These are phyloP conservation scores for Firmiana major DNA, from an alignment of 345 rosid genomes.

Conservation along the genomic window DNA sequence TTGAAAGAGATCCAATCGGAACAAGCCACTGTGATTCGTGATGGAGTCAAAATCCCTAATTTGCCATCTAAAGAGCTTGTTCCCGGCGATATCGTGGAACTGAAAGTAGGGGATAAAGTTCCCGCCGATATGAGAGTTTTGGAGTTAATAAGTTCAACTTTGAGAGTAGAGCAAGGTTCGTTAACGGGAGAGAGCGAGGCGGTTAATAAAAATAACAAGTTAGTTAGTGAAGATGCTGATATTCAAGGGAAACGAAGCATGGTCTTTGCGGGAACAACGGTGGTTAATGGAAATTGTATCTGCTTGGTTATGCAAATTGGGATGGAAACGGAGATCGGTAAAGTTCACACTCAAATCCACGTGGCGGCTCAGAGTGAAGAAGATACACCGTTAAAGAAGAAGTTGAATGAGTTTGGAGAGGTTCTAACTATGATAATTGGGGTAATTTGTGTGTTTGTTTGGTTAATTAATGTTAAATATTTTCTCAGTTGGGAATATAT, in stretches of 20 bases:
- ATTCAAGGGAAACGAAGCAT: slow-evolving; percentile 64
- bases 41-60: slow-evolving; percentile 33
- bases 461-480: slow-evolving; percentile 69
- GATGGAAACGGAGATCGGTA: slow-evolving; percentile 66
- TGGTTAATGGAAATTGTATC: slow-evolving; percentile 58
- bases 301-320: slow-evolving; percentile 62
- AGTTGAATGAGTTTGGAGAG: slow-evolving; percentile 64
- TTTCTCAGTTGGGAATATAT: slow-evolving; percentile 62
- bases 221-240: slow-evolving; percentile 40
- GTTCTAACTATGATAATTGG: slow-evolving; percentile 54
- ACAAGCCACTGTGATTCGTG: slow-evolving; percentile 54
- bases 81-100: slow-evolving; percentile 61
- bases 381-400: slow-evolving; percentile 70
- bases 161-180: slow-evolving; percentile 63
- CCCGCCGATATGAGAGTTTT: slow-evolving; percentile 67
- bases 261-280: slow-evolving; percentile 67
- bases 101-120: slow-evolving; percentile 69
- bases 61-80: slow-evolving; percentile 57
- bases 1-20: slow-evolving; percentile 69
- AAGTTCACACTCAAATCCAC: slow-evolving; percentile 60
- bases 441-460: slow-evolving; percentile 48
- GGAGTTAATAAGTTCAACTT: slow-evolving; percentile 56
- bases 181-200: slow-evolving; percentile 75
- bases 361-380: slow-evolving; percentile 54
- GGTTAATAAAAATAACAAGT: slow-evolving; percentile 47